Percentiles rank a stretch among this genome's conserved stretches.
These are phyloP conservation scores for Zygosaccharomyces sapae DNA, from an alignment of 1,139 yeast genomes.

Conservation along the genomic window DNA sequence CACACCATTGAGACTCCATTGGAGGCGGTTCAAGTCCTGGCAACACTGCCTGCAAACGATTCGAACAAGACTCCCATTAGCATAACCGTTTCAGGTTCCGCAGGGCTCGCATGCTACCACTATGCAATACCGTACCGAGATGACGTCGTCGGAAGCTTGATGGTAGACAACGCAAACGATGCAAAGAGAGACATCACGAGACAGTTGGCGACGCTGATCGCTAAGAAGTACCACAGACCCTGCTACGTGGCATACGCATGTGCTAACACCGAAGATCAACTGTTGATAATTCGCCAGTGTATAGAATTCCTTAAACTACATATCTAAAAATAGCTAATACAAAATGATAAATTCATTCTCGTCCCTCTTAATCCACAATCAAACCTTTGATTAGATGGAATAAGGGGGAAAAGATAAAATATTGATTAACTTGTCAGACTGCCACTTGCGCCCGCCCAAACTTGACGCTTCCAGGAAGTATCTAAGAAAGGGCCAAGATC, in stretches of 20 bases:
- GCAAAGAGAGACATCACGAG: slow-evolving; percentile 29
- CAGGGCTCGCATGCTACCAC: slow-evolving; percentile 22
- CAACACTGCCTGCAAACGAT: slow-evolving; percentile 16
- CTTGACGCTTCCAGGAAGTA: slow-evolving; percentile 68
- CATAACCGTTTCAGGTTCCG: slow-evolving; percentile 5
- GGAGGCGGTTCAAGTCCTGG: slow-evolving; percentile 19
- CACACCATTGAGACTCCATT: slow-evolving; percentile 14
- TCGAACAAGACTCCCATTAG: slow-evolving; percentile 22
- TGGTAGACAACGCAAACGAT: slow-evolving; percentile 29
- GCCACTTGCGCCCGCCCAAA: slow-evolving; percentile 97
- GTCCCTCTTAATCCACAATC: slow-evolving; percentile 17
- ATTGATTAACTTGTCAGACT: slow-evolving; percentile 86
- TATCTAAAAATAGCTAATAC: neutral
- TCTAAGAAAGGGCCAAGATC: slow-evolving; percentile 93
- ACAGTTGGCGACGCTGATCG: slow-evolving; percentile 27
- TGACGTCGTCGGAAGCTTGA: slow-evolving; percentile 25
- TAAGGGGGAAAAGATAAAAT: slow-evolving; percentile 24
- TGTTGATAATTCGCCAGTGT: slow-evolving; percentile 22
- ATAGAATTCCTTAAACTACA: slow-evolving; percentile 13
- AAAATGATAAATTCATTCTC: neutral
- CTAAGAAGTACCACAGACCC: slow-evolving; percentile 27
- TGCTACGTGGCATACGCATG: slow-evolving; percentile 28
- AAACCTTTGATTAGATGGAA: slow-evolving; percentile 23
- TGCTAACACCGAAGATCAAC: slow-evolving; percentile 10
- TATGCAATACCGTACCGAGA: slow-evolving; percentile 26